Percentiles rank a stretch among this genome's conserved stretches.
These are phyloP conservation scores for Fusarium penzigii DNA, from an alignment of 2,329 filamentous ascomycete species.

Conservation along the genomic window DNA sequence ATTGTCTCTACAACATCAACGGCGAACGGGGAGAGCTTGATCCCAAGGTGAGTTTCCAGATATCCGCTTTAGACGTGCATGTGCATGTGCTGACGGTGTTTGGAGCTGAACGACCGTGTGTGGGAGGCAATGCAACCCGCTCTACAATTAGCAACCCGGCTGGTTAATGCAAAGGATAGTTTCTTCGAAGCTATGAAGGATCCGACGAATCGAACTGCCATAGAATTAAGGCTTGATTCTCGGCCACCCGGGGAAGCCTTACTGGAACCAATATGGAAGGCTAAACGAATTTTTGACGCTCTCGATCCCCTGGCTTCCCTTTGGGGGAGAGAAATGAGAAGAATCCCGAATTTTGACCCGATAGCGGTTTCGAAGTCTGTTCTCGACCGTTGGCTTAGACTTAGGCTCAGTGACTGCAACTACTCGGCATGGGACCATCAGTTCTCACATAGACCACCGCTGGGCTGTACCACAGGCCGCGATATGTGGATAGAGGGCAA, in stretches of 20 bases:
- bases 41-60: constrained; percentile 17
- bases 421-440: neutral
- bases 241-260: neutral
- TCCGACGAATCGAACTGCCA: constrained; percentile 24
- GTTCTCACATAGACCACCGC: neutral
- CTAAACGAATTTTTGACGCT: neutral
- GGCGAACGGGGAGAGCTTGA: constrained; percentile 26
- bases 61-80: neutral
- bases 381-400: neutral
- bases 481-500: neutral
- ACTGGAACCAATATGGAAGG: neutral
- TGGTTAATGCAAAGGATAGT: constrained; percentile 20
- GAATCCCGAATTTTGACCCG: neutral
- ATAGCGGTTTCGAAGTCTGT: neutral
- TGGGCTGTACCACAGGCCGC: neutral
- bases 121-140: constrained; percentile 33
- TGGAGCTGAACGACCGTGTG: constrained; percentile 25
- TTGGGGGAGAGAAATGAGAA: neutral
- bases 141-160: constrained; percentile 27
- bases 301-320: neutral
- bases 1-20: constrained; percentile 21
- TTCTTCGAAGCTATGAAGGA: constrained; percentile 26
- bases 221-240: constrained; percentile 11
- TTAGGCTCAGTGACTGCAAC: neutral
- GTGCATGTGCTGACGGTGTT: neutral